Base-by-base conservation (phyloP, 495 filamentous ascomycete species). In the Extremus antarcticus region DNA sequence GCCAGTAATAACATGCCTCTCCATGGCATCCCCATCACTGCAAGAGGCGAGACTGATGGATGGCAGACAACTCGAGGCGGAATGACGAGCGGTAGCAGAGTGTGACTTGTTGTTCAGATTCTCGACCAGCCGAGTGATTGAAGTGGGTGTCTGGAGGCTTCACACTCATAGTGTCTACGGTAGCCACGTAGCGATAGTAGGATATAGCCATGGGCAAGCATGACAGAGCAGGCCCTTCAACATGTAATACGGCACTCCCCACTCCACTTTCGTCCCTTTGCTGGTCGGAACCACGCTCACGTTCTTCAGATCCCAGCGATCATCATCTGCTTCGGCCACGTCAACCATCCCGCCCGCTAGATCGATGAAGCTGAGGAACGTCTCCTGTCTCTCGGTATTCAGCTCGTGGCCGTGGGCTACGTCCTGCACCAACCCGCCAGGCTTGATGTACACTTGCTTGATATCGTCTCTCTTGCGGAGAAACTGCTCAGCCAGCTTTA, bases 301-400 rank as follows among this genome's bases (percentile, higher is more conserved):
- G 49, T 71, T 68, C 55, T 51, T 55, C 62, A 59, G 54, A 41
- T 72, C 70, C 54, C 66, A 78, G 10, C 47, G 20, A 1, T 66
- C 67, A 1, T 65, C 60, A 2, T 62, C 51, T 25, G 66, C 65
- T 52, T 71, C 63, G 7, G 73, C 74, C 2, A 68, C 68, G 62
- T 78, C 73, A 39, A 77, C 65, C 74, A 76, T 76, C 3, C 41
- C 74, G 2, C 68, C 74, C 1, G 72, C 70, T 10, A 78, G 57
- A 50, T 77, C 74, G 11, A 73, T 19, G 29, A 71, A 78, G n/a
- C 58, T 65, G 20, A 75, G 8, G 29, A 66, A 66, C 32, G 59
- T 65, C 49, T 69, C 59, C 56, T 68, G 43, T 10, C 70, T 59
- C 29, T 62, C 58, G 20, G 70, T 25, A 52, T 53, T 74, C 17